Percentiles rank a stretch among this genome's conserved stretches.
These are phyloP conservation scores for Paraurostyla sp. DNA, from an alignment of 73 alveolate genomes.

Conservation along the genomic window DNA sequence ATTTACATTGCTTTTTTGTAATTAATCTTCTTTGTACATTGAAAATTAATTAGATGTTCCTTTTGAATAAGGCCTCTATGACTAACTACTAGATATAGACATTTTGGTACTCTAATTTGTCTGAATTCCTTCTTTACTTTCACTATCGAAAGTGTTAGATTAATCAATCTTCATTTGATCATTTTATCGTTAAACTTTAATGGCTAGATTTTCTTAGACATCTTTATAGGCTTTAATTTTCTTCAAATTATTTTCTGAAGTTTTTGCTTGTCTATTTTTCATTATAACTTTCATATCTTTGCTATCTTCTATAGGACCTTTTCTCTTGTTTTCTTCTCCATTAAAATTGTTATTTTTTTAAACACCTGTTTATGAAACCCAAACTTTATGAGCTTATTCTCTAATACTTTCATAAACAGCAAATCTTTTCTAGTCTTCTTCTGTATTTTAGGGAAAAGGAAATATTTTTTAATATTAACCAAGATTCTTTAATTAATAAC, in stretches of 20 bases:
- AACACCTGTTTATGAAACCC: constrained; percentile 59
- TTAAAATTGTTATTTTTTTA: neutral
- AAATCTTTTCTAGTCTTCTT: neutral
- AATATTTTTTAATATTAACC: constrained; percentile 47
- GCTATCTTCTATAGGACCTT: neutral
- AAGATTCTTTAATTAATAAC: constrained; percentile 9
- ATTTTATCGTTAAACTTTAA: neutral
- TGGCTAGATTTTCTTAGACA: too few relatives aligned
- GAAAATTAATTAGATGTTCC: too few relatives aligned
- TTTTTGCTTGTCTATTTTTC: constrained; percentile 40
- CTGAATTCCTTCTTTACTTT: neutral
- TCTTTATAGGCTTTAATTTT: neutral
- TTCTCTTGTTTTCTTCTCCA: constrained; percentile 10
- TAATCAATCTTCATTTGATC: neutral
- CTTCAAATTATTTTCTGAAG: neutral
- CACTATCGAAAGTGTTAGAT: neutral
- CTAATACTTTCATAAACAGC: constrained; percentile 33
- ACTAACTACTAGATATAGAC: constrained; percentile 14
- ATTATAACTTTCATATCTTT: constrained; percentile 40
- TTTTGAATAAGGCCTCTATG: neutral
- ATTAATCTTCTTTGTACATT: too few relatives aligned
- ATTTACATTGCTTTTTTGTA: too few relatives aligned
- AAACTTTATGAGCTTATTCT: constrained; percentile 41
- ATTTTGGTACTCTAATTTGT: neutral
- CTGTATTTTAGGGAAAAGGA: neutral